Base-by-base conservation (phyloP, 2,329 filamentous ascomycete genomes). In the Alternaria sp. region DNA sequence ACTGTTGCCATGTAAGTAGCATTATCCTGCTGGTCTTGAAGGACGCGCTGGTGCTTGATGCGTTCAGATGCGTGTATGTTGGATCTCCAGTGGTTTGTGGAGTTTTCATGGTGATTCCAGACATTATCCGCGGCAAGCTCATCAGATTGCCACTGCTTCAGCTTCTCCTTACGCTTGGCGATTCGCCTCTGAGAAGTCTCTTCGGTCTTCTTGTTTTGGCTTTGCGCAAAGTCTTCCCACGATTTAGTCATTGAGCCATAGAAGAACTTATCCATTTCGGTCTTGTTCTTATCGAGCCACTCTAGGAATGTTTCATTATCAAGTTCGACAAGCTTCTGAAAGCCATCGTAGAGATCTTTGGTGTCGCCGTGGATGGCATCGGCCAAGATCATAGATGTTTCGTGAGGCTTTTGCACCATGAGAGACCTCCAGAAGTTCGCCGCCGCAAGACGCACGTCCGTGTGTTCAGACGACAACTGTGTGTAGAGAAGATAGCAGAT, bases 1-100 rank as follows among this genome's bases (percentile, higher is more conserved):
- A 90, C 87, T 0, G 91, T 89, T 45, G 88, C 88, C 64, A 96
- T 87, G 75, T 93, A 97, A 1, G 87, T 86, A 61, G 92, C 86
- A 73, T 94, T 95, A 75, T 99, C 96, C 71, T 97, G 93, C 73
- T 97, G 93, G 73, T 99, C 96, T 79, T 99, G 96, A 57, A 93
- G 82, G 15, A 92, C 86, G 65, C 96, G 87, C 77, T 98, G 95
- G 68, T 97, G 91, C 77, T 97, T 98, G 75, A 95, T 88, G 69
- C 96, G 91, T 77, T 99, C 96, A 0, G 95, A 93, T 52, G 91
- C 90, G 78, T 95, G 96, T 44, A 99, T 97, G 72, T 97, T 98
- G 71, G 94, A 93, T 83, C 95, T 91, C 96, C 95, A 99, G 62
- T 95, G 90, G 44, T 88, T 90, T 59, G 96, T 95, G 1, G 93